Evolutionary conservation across 73 alveolate genomes (phyloP).

Genomic region (Symbiodinium pilosum): DNA sequence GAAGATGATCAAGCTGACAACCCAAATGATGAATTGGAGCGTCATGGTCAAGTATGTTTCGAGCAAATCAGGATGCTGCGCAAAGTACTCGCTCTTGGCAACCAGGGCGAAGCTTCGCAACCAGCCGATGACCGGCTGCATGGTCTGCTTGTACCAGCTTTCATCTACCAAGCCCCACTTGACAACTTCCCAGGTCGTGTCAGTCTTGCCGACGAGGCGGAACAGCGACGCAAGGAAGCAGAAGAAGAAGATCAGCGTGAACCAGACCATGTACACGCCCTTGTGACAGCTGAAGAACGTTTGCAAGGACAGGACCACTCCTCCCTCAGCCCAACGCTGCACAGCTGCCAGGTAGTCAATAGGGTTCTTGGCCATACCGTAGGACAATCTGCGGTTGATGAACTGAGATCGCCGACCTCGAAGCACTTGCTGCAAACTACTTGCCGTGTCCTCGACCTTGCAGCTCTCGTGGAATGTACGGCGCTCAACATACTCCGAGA

Average conservation of each 20-base stretch:
- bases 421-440: slow-evolving; percentile 89
- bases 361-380: slow-evolving; percentile 90
- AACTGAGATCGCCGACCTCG: slow-evolving; percentile 88
- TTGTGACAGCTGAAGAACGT: slow-evolving; percentile 94
- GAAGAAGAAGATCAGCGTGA: slow-evolving; percentile 88
- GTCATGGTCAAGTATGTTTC: slow-evolving; percentile 67
- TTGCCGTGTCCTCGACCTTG: slow-evolving; percentile 93
- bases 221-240: slow-evolving; percentile 72
- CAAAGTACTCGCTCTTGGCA: slow-evolving; percentile 45
- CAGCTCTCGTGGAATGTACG: slow-evolving; percentile 90
- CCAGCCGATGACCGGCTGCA: slow-evolving; percentile 25
- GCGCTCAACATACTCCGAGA: slow-evolving; percentile 83
- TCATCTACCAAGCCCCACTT: slow-evolving; percentile 59
- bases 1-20: slow-evolving; percentile 37
- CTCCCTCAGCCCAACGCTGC: slow-evolving; percentile 95
- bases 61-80: slow-evolving; percentile 34
- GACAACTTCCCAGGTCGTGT: slow-evolving; percentile 44
- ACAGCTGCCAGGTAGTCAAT: slow-evolving; percentile 87
- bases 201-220: slow-evolving; percentile 84
- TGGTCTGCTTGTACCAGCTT: background rate
- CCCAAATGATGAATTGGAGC: slow-evolving; percentile 72
- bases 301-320: slow-evolving; percentile 75
- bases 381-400: slow-evolving; percentile 93
- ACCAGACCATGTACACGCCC: slow-evolving; percentile 88
- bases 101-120: slow-evolving; percentile 1